Conservation (phyloP, 1,139 yeast species). For the Protomyces lactucae-debilis region DNA sequence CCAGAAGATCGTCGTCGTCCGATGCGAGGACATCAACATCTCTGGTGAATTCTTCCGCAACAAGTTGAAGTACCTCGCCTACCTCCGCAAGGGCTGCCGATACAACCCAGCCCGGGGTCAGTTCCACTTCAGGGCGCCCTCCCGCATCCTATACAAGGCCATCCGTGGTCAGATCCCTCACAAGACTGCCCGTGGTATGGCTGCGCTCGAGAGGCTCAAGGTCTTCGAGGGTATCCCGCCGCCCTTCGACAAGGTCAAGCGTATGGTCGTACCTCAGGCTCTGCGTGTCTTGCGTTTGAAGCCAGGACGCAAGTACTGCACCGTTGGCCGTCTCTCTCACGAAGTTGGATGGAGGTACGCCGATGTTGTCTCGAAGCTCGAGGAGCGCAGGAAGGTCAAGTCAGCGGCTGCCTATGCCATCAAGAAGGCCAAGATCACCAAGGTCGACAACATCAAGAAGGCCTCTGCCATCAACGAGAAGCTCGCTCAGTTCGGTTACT, state of each 20-base stretch:
- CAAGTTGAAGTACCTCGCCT: conserved; percentile 96
- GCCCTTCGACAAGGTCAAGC: conserved; percentile 99
- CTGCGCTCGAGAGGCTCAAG: conserved; percentile 98
- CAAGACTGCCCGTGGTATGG: conserved; percentile 99
- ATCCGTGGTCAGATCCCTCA: conserved; percentile 99
- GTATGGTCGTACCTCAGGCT: conserved; percentile 99
- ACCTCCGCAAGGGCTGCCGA: conserved; percentile 98
- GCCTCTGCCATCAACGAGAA: conserved; percentile 69
- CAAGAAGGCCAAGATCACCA: conserved; percentile 96
- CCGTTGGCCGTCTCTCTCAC: conserved; percentile 83
- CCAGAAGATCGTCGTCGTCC: conserved; percentile 94
- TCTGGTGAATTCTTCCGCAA: conserved; percentile 99
- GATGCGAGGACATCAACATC: conserved; percentile 92
- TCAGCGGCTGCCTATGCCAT: conserved; percentile 98
- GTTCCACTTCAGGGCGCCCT: conserved; percentile 99
- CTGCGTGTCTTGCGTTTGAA: conserved; percentile 98
- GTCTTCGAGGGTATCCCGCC: conserved; percentile 99
- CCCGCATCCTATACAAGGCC: conserved; percentile 99
- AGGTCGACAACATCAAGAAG: conserved; percentile 75
- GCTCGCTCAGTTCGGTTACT: conserved; percentile 77
- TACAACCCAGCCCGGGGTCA: conserved; percentile 99
- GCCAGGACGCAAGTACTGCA: conserved; percentile 99
- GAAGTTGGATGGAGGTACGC: conserved; percentile 99
- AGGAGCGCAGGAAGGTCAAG: conserved; percentile 99
- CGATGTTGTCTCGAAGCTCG: conserved; percentile 93